Percentiles rank a stretch among this genome's conserved stretches.
Conservation (phyloP, 2,329 filamentous ascomycete genomes). For the Beauveria caledonica region DNA sequence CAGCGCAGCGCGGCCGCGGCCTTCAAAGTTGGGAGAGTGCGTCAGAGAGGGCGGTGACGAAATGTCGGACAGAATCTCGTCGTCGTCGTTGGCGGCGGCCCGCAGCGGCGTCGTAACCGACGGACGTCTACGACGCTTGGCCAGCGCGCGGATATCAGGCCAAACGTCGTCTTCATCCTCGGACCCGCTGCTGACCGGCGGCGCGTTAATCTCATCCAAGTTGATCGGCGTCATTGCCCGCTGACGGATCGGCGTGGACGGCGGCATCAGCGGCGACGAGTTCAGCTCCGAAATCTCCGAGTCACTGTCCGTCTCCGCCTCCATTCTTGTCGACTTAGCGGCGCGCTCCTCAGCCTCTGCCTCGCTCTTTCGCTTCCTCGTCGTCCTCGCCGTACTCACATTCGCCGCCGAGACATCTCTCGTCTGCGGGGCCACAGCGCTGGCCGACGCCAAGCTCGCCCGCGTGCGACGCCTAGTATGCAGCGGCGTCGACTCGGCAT, state of each 20-base stretch:
- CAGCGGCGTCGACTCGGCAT: conserved; percentile 61
- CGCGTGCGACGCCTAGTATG: conserved; percentile 36
- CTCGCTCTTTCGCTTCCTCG: conserved; percentile 50
- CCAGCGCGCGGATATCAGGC: conserved; percentile 45
- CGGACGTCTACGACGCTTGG: conserved; percentile 35
- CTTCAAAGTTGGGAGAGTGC: conserved; percentile 51
- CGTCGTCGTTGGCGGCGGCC: conserved; percentile 21
- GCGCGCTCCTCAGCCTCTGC: conserved; percentile 15
- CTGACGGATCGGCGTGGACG: conserved; percentile 18
- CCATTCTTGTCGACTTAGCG: background rate
- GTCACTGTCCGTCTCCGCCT: conserved; percentile 22
- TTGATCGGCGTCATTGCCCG: conserved; percentile 36
- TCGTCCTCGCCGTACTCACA: conserved; percentile 28
- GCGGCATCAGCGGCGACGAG: conserved; percentile 30
- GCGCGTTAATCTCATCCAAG: conserved; percentile 43
- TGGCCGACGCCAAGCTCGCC: conserved; percentile 18
- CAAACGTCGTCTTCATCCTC: conserved; percentile 36
- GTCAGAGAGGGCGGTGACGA: conserved; percentile 60
- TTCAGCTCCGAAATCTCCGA: conserved; percentile 30
- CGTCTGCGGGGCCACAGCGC: background rate
- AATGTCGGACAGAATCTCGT: conserved; percentile 37
- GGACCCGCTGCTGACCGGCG: conserved; percentile 46
- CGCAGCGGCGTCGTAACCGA: conserved; percentile 30
- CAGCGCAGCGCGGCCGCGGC: conserved; percentile 22
- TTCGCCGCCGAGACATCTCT: conserved; percentile 17